Evolutionary conservation across 768 basidiomycete genomes (phyloP).

Genomic region (Collybia nuda): DNA sequence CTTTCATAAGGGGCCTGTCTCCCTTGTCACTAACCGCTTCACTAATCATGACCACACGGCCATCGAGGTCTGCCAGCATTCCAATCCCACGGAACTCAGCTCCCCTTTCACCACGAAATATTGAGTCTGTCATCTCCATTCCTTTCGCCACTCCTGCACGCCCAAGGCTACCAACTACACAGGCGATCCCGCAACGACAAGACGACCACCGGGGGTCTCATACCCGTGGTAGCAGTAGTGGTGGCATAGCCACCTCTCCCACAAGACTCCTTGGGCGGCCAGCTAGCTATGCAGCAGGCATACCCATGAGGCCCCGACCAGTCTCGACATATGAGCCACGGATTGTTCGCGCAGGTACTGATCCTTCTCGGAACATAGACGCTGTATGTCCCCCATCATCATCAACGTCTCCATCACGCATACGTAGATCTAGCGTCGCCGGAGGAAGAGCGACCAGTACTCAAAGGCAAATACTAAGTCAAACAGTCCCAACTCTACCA

Average conservation of each 20-base stretch:
- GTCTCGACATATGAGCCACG: constrained; percentile 59
- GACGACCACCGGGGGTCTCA: constrained; percentile 38
- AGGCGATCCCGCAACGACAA: constrained; percentile 22
- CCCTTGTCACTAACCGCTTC: neutral
- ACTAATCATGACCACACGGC: constrained; percentile 45
- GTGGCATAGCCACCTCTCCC: constrained; percentile 29
- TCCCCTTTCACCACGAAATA: constrained; percentile 51
- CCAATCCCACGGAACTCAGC: constrained; percentile 56
- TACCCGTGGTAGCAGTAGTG: constrained; percentile 29
- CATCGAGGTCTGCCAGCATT: constrained; percentile 65
- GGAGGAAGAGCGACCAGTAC: constrained; percentile 24
- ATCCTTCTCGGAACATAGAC: constrained; percentile 40
- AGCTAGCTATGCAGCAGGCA: constrained; percentile 33
- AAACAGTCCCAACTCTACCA: constrained; percentile 26
- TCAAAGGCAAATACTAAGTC: constrained; percentile 27
- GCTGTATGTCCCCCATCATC: constrained; percentile 43
- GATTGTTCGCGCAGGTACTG: constrained; percentile 55
- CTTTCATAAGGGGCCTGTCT: neutral
- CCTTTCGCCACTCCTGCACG: constrained; percentile 46
- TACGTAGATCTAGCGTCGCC: constrained; percentile 45
- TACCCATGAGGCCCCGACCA: constrained; percentile 31
- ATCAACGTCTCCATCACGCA: constrained; percentile 40
- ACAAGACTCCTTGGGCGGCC: constrained; percentile 43
- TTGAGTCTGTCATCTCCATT: constrained; percentile 67
- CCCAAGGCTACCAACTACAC: constrained; percentile 35